phyloP scores from a whole-genome alignment of 176 grass and related monocot species.

The Eleusine coracana region DNA sequence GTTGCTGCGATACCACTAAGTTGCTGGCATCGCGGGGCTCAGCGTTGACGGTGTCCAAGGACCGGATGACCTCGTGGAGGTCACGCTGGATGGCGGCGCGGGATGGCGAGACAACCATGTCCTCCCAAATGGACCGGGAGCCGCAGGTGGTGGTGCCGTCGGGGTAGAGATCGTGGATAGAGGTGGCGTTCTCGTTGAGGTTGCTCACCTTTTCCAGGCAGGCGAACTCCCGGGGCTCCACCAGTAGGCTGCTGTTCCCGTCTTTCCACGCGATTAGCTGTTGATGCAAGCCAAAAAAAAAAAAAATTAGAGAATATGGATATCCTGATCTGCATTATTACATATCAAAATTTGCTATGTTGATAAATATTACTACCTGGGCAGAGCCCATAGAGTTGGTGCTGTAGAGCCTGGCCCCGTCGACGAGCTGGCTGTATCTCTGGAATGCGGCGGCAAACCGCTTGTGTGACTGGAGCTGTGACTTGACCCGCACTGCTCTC shows the following conservation, averaged over 20 bases:
- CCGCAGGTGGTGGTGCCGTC: conserved; percentile 53
- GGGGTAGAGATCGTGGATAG: conserved; percentile 68
- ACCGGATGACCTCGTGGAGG: conserved; percentile 55
- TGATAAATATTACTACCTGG: conserved; percentile 55
- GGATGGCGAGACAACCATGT: conserved; percentile 50
- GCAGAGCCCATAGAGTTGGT: conserved; percentile 68
- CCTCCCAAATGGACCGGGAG: conserved; percentile 69
- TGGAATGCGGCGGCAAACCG: conserved; percentile 75
- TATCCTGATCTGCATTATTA: no score
- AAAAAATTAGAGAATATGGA: no score
- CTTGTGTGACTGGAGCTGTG: conserved; percentile 90
- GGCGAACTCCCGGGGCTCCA: conserved; percentile 58
- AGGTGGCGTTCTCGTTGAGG: conserved; percentile 71
- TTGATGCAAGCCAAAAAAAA: not conserved
- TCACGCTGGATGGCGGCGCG: conserved; percentile 49
- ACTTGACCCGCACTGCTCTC: conserved; percentile 79
- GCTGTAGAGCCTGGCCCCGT: conserved; percentile 82
- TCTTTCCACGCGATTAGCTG: conserved; percentile 87
- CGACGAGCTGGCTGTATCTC: conserved; percentile 78
- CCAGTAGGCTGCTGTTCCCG: conserved; percentile 55
- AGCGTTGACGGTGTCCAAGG: conserved; percentile 8
- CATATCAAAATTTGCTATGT: no score
- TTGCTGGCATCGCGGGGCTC: not conserved
- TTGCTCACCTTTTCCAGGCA: conserved; percentile 69
- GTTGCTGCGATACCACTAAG: not conserved